Conservation (phyloP, 768 basidiomycete species). For the Suillus fuscotomentosus region DNA sequence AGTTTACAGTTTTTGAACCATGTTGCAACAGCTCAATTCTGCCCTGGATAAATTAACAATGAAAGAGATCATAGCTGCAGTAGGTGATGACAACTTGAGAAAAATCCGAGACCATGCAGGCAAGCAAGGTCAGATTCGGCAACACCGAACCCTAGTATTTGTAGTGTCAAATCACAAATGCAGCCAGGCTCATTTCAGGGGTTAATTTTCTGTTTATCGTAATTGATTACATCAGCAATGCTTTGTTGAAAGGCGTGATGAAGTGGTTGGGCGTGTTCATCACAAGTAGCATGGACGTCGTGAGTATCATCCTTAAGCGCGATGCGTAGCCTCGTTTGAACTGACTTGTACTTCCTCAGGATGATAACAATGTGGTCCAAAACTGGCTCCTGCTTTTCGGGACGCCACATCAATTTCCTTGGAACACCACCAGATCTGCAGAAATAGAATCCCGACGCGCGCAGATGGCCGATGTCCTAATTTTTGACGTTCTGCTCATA, state of each 20-base stretch:
- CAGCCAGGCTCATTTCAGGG: neutral
- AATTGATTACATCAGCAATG: slow-evolving; percentile 1
- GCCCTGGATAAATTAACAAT: no score
- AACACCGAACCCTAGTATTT: no score
- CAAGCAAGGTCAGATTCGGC: no score
- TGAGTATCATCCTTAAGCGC: slow-evolving; percentile 14
- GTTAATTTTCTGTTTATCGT: neutral
- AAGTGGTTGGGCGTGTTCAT: neutral
- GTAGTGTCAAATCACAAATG: neutral
- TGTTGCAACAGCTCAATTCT: no score
- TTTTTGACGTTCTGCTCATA: slow-evolving; percentile 72
- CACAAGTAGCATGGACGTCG: slow-evolving; percentile 23
- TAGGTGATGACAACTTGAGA: no score
- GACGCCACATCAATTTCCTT: slow-evolving; percentile 53
- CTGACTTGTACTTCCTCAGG: slow-evolving; percentile 13
- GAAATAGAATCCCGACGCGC: slow-evolving; percentile 65
- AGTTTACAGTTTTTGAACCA: no score
- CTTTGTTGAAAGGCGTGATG: neutral
- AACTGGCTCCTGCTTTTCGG: slow-evolving; percentile 46
- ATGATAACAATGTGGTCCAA: slow-evolving; percentile 12
- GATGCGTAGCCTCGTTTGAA: slow-evolving; percentile 2
- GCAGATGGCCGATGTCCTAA: slow-evolving; percentile 57
- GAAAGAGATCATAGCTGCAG: no score
- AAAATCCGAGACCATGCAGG: no score
- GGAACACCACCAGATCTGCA: slow-evolving; percentile 49